Base-by-base conservation (phyloP, 2,329 filamentous ascomycete genomes). In the Xylaria sp. region DNA sequence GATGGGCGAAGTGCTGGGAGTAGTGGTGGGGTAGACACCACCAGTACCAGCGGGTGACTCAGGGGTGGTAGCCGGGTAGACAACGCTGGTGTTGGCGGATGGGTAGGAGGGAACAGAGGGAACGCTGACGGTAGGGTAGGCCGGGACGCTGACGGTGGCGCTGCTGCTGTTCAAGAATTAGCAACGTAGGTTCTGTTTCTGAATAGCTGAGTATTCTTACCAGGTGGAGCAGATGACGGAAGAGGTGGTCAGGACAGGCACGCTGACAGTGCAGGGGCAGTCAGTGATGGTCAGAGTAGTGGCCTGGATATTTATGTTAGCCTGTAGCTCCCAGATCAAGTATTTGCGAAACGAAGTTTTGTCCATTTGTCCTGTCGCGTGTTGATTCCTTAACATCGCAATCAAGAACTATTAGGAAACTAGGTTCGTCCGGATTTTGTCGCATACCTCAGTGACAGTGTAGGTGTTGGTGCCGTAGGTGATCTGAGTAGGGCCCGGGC, bases 221-320 rank as follows among this genome's bases (percentile, higher is more conserved):
- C 77, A 78, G 60, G 74, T 76, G 58, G 66, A 58, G 74, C 76
- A 79, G 70, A 81, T 74, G 54, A 88, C 85, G 54, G 81, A 79
- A 71, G 84, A 83, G 78, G 83, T 82, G 79, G 82, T 84, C 78
- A 81, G 81, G 74, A 89, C 82, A 63, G 88, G 86, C 83, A 85
- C 86, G 83, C 84, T 86, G 81, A 89, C 77, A 78, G 88, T 92
- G 89, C 89, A 92, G 75, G 89, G 87, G 86, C 90, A 91, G 85
- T 90, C 84, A 76, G 88, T 88, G 85, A 92, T 87, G 83, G 90
- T 92, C 80, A 92, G 81, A 79, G 88, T 90, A 79, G 89, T 90
- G 79, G 90, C 81, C 87, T 88, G 58, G 31, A 5, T 17, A 48
- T 28, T 28, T 49, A 64, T 63, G 79, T 83, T 84, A 72, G 59